Base-by-base conservation (phyloP, 768 basidiomycete species). In the Lentinula sp. region DNA sequence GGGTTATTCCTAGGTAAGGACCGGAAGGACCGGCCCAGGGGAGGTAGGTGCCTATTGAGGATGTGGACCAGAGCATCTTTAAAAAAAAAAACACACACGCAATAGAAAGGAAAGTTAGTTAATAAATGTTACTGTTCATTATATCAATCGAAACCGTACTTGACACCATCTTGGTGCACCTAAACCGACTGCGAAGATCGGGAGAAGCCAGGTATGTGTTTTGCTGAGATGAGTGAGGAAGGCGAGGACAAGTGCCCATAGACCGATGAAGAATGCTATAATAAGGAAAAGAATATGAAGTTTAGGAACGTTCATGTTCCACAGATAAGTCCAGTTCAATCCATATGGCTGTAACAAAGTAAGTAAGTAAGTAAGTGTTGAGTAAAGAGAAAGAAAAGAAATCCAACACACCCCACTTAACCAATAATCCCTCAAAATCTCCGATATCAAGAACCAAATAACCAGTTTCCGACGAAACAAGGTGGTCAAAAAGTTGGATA, bases 121-220 rank as follows among this genome's bases (percentile, higher is more conserved):
- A 15, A 11, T n/a, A 15, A 34, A n/a, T n/a, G n/a, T 6, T 16
- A 28, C 15, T 61, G 7, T 16, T 18, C 62, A 28, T 45, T 32
- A 23, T 51, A 23, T 21, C 32, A 55, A 32, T 21, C 0, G 28
- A 4, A 32, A 52, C 66, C 70, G 49, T 70, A 86, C 87, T 78
- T 96, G 95, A 79, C 95, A 96, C 95, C 95, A 97, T 68, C 92
- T 75, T 9, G 95, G 95, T 32, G 93, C 92, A 50, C 95, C 95
- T 57, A 97, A 82, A 68, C 95, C 95, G 53, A 97, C 93, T 6
- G 95, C 95, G 68, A 97, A 97, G 8, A 97, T 92, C 46, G 95
- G 93, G 45, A 97, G 77, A 23, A 97, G 77, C 95, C 95, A 97
- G 5, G 95, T 97, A 70, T 97, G 95, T 9, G 91, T 91, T 74